phyloP scores from a whole-genome alignment of 352 stramenopile genomes.

The Lagenidium giganteum region DNA sequence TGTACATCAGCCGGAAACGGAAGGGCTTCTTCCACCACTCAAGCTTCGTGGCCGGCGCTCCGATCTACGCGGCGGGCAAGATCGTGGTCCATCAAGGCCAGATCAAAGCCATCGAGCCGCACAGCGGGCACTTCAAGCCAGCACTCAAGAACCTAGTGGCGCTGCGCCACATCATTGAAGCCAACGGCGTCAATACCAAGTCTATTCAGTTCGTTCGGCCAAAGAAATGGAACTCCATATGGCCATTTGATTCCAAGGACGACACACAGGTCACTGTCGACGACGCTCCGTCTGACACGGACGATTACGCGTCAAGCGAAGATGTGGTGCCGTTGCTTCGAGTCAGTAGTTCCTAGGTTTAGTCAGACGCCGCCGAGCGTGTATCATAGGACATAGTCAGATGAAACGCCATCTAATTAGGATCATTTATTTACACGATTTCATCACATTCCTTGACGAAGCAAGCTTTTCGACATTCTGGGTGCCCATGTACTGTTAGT shows the following conservation, averaged over 20 bases:
- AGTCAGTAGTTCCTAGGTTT: no score
- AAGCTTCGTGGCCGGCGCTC: conserved; percentile 61
- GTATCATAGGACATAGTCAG: no score
- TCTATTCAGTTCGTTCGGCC: conserved; percentile 52
- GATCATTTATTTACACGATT: no score
- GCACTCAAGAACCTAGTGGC: conserved; percentile 37
- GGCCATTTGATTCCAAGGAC: conserved; percentile 28
- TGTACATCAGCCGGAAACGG: conserved; percentile 67
- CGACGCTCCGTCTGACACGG: conserved; percentile 8
- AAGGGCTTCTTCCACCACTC: conserved; percentile 77
- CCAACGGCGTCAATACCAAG: conserved; percentile 31
- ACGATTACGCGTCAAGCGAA: no score
- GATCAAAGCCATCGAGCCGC: conserved; percentile 59
- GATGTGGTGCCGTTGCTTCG: no score
- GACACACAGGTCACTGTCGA: background rate
- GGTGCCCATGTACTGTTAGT: no score
- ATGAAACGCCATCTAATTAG: no score
- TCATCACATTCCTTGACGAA: no score
- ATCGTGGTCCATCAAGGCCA: conserved; percentile 51
- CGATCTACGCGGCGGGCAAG: conserved; percentile 62
- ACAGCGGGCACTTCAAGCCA: conserved; percentile 76
- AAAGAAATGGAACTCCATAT: conserved; percentile 61
- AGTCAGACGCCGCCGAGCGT: no score
- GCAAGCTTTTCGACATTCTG: no score
- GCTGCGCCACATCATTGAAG: conserved; percentile 32